Base-by-base conservation (phyloP, 441 rosid genomes). In the Brassica balearica region DNA sequence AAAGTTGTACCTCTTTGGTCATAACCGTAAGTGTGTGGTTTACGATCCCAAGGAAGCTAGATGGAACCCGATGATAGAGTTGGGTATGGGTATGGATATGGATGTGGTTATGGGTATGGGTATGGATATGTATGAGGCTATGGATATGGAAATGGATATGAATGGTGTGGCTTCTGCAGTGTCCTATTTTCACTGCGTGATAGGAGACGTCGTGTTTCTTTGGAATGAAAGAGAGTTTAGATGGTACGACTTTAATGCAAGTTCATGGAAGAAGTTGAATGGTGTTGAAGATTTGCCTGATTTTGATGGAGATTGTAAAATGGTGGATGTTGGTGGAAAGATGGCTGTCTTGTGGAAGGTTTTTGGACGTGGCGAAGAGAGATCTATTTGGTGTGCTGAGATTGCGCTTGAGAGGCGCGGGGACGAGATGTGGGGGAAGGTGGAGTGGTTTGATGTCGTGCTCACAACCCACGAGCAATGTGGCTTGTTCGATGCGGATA, bases 341-440 rank as follows among this genome's bases (percentile, higher is more conserved):
- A 12, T 46, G 53, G 53, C 53, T 46, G 14, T 46, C 14, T 46
- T 46, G 15, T 46, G 76, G 9, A 15, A 5, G 27, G 6, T 4
- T 61, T 23, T 11, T 38, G 46, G 46, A 9, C 46, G 11, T 38
- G 3, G 11, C 3, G 46, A 38, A 9, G 46, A 38, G 3, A 38
- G 3, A 38, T 38, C 3, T 9, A 8, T 62, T 27, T 72, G 68
- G 61, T 72, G 76, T 27, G 76, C 69, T 11, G 61, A 25, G 68
- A 46, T 72, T 72, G 6, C 61, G 4, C 69, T 72, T 10, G 61
- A 72, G 46, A 43, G 10, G 15, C 53, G 53, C 15, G 32, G 32
- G 6, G 48, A 72, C 7, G 69, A 72, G n/a, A 27, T 72, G n/a
- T 62, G 48, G 69, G 76, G 76, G 20, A 48, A 62, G 3, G 32